phyloP scores from a whole-genome alignment of 2,329 filamentous ascomycete species.

The Arthrobotrys iridis region DNA sequence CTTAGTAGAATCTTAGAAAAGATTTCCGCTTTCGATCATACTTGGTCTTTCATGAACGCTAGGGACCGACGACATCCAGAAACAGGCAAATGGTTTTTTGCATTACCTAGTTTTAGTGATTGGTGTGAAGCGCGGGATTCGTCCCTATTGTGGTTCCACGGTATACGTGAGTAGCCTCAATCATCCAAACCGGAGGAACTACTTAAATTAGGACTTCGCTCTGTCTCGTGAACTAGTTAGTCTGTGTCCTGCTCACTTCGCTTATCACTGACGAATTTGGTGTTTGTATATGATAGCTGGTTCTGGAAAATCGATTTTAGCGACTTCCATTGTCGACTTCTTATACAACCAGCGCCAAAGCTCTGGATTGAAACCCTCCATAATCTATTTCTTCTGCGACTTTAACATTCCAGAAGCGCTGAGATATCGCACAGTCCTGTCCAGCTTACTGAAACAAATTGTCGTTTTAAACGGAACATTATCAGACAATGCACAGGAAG shows the following conservation, averaged over 20 bases:
- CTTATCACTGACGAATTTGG: no score
- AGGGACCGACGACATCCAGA: conserved; percentile 35
- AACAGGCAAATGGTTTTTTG: conserved; percentile 54
- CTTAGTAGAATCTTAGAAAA: conserved; percentile 27
- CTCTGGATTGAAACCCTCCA: neutral
- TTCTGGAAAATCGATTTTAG: conserved; percentile 56
- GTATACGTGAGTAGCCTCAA: conserved; percentile 41
- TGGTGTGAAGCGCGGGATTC: conserved; percentile 42
- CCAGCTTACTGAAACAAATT: conserved; percentile 53
- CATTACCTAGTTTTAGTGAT: conserved; percentile 30
- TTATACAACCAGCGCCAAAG: conserved; percentile 11
- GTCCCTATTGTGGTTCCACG: conserved; percentile 52
- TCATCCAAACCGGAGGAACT: neutral
- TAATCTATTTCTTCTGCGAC: conserved; percentile 56
- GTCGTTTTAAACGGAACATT: conserved; percentile 25
- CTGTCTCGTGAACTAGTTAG: no score
- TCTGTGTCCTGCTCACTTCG: no score
- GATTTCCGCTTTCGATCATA: conserved; percentile 54
- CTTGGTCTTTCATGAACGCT: conserved; percentile 29
- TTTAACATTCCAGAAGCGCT: conserved; percentile 38
- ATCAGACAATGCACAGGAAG: neutral
- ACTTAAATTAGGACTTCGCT: neutral
- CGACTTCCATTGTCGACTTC: conserved; percentile 44
- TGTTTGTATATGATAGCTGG: conserved; percentile 47
- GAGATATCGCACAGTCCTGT: conserved; percentile 26